Percentiles rank a stretch among this genome's conserved stretches.
These are phyloP conservation scores for Pugionium dolabratum DNA, from an alignment of 345 rosid species.

Conservation along the genomic window DNA sequence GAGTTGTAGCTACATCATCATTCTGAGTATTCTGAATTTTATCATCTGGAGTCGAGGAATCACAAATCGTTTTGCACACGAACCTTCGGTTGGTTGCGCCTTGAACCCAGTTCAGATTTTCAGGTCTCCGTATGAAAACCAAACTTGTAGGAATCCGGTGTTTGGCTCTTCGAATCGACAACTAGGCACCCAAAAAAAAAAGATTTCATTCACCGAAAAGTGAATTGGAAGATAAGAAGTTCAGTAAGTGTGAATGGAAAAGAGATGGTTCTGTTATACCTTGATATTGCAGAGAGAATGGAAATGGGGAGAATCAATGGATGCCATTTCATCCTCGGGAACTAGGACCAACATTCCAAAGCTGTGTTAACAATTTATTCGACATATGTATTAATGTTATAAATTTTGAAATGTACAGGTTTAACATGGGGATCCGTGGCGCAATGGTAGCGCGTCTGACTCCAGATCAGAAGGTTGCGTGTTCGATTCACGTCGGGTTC, in stretches of 20 bases:
- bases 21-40: conserved; percentile 30
- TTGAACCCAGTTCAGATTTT: conserved; percentile 30
- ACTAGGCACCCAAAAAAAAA: conserved; percentile 36
- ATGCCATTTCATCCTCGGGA: conserved; percentile 46
- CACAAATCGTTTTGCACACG: conserved; percentile 42
- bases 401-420: accelerated
- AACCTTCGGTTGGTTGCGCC: conserved; percentile 24
- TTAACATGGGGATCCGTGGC: conserved; percentile 68
- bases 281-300: conserved; percentile 40
- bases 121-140: conserved; percentile 34
- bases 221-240: neutral
- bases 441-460: conserved; percentile 99
- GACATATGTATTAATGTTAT: accelerated
- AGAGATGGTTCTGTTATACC: conserved; percentile 32
- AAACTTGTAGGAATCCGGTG: conserved; percentile 41
- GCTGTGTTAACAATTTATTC: neutral
- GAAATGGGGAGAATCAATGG: conserved; percentile 48
- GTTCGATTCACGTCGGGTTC: conserved; percentile 98
- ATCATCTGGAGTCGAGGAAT: conserved; percentile 44
- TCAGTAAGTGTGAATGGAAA: neutral
- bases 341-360: neutral
- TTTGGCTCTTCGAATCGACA: conserved; percentile 42
- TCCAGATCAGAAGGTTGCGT: conserved; percentile 99
- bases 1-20: conserved; percentile 29
- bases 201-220: neutral